Conservation (phyloP, 768 basidiomycete genomes). For the Lentinula detonsa region DNA sequence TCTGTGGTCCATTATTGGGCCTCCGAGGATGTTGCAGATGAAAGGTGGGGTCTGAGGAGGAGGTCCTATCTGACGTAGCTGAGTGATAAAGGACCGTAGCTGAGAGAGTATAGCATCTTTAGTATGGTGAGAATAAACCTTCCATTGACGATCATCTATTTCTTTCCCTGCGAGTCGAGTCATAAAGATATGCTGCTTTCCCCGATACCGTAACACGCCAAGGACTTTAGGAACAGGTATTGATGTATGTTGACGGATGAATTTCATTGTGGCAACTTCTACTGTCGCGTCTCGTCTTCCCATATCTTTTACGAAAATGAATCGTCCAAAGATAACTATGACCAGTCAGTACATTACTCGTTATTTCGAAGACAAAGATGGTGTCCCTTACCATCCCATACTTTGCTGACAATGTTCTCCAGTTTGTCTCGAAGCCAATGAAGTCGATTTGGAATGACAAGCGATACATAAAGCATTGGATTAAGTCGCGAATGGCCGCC, state of each 20-base stretch:
- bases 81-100: not conserved
- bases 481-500: no score
- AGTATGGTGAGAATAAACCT: not conserved
- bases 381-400: not conserved
- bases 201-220: not conserved
- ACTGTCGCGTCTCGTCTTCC: not conserved
- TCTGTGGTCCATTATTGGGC: constrained; percentile 4
- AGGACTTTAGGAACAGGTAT: constrained; percentile 2
- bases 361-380: not conserved
- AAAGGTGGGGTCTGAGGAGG: not conserved
- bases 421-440: not conserved
- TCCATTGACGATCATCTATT: not conserved
- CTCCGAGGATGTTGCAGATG: not conserved
- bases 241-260: constrained; percentile 2
- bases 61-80: constrained; percentile 4
- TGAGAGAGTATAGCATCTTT: not conserved
- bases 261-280: constrained; percentile 5
- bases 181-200: constrained; percentile 1
- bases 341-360: not conserved
- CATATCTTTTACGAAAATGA: constrained; percentile 1
- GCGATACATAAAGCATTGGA: no score
- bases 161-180: constrained; percentile 1
- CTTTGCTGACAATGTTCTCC: not conserved
- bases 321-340: constrained; percentile 1
- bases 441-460: no score